Conservation (phyloP, 345 rosid genomes). For the Citrus hindsii region DNA sequence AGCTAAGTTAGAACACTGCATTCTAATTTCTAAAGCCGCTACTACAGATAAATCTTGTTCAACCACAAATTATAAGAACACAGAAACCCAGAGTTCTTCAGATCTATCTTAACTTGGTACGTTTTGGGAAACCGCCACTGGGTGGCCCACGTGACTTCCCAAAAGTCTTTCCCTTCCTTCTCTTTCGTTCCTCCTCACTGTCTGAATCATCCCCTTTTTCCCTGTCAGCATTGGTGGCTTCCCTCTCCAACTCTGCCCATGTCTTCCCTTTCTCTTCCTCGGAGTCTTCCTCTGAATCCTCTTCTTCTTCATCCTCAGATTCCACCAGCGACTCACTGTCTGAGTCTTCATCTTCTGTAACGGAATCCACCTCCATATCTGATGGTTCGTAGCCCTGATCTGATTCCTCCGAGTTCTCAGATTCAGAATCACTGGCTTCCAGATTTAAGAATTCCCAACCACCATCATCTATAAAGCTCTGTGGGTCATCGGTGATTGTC, state of each 20-base stretch:
- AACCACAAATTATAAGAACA: not conserved
- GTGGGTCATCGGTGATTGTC: conserved; percentile 85
- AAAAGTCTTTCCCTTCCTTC: conserved; percentile 81
- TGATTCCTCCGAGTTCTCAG: conserved; percentile 73
- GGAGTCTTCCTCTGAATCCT: conserved; percentile 60
- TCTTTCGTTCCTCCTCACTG: conserved; percentile 88
- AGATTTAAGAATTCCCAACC: conserved; percentile 93
- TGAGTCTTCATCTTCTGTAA: conserved; percentile 68
- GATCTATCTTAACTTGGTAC: conserved; percentile 29
- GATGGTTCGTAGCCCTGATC: conserved; percentile 92
- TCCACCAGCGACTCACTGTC: conserved; percentile 79
- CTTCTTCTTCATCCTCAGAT: conserved; percentile 86
- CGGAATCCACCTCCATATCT: conserved; percentile 76
- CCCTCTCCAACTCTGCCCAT: conserved; percentile 98
- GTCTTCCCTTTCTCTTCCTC: conserved; percentile 96
- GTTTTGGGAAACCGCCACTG: conserved; percentile 39
- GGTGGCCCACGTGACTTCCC: conserved; percentile 70
- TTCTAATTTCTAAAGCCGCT: conserved; percentile 5
- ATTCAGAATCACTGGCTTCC: conserved; percentile 86
- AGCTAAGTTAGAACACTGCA: conserved; percentile 7
- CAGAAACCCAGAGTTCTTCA: not conserved
- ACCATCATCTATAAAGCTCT: conserved; percentile 78
- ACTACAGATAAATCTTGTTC: not conserved
- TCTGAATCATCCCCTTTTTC: conserved; percentile 85
- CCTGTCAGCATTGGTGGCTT: conserved; percentile 89